phyloP scores from a whole-genome alignment of 176 grass and related monocot species.

The Stipa capillata region DNA sequence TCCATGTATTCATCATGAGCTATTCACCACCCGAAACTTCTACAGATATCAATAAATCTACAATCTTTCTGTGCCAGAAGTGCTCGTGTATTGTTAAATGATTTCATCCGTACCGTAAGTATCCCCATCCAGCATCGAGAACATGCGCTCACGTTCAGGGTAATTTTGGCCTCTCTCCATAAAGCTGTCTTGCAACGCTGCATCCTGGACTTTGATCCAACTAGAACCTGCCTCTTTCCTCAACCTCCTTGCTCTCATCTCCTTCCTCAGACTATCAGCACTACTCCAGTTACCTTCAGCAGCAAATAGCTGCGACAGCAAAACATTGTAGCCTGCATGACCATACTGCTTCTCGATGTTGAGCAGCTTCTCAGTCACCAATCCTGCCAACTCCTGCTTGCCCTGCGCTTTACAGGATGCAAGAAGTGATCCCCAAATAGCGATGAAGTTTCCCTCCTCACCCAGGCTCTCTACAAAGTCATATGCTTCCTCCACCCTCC shows the following conservation, averaged over 20 bases:
- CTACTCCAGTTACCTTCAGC: slow-evolving; percentile 61
- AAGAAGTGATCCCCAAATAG: slow-evolving; percentile 84
- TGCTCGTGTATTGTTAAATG: neutral
- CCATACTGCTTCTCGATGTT: slow-evolving; percentile 56
- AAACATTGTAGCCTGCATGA: slow-evolving; percentile 57
- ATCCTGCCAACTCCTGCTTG: slow-evolving; percentile 52
- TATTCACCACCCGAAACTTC: neutral
- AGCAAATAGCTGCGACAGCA: slow-evolving; percentile 63
- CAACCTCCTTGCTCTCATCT: slow-evolving; percentile 66
- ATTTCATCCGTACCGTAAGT: slow-evolving; percentile 11
- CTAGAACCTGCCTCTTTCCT: slow-evolving; percentile 50
- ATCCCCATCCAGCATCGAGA: slow-evolving; percentile 21
- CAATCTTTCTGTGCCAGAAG: neutral
- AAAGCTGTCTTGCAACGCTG: slow-evolving; percentile 22
- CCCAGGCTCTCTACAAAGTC: slow-evolving; percentile 65
- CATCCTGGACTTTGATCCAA: slow-evolving; percentile 54
- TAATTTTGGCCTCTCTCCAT: slow-evolving; percentile 21
- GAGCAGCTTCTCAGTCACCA: slow-evolving; percentile 53
- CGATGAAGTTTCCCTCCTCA: slow-evolving; percentile 50
- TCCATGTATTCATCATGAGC: neutral
- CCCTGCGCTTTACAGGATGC: slow-evolving; percentile 59
- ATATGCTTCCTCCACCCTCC: slow-evolving; percentile 75
- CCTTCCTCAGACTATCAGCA: slow-evolving; percentile 72
- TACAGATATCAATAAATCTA: neutral
- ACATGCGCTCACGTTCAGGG: slow-evolving; percentile 22